phyloP scores from a whole-genome alignment of 129 eudicot genomes.

The Lactuca saligna region DNA sequence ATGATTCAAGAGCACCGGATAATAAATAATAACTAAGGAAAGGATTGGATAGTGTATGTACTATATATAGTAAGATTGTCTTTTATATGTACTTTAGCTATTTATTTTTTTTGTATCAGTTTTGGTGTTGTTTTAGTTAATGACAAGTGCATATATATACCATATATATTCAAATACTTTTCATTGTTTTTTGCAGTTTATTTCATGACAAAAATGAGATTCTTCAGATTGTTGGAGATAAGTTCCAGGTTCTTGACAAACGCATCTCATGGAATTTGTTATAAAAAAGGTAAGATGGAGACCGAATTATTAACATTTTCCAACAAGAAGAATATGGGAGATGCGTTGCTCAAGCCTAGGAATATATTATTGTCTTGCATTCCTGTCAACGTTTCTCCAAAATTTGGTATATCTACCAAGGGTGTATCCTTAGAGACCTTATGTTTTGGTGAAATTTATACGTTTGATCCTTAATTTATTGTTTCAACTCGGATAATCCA shows the following conservation, averaged over 20 bases:
- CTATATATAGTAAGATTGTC: not conserved
- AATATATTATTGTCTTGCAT: not conserved
- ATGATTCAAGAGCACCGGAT: not conserved
- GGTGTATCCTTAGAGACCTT: too few relatives aligned
- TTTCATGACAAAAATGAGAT: not conserved
- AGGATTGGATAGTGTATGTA: not conserved
- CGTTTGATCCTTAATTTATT: too few relatives aligned
- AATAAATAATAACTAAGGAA: not conserved
- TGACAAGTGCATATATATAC: not conserved
- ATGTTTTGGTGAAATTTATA: too few relatives aligned
- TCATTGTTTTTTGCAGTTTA: not conserved
- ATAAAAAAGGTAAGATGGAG: not conserved
- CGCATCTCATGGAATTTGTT: not conserved
- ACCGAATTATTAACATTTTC: not conserved
- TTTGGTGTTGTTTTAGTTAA: not conserved
- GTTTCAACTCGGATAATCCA: too few relatives aligned
- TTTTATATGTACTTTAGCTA: not conserved
- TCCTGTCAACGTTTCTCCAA: conserved; percentile 3
- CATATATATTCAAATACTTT: not conserved
- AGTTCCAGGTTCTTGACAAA: not conserved
- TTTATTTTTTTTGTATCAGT: not conserved
- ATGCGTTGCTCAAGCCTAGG: not conserved
- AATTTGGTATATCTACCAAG: not conserved
- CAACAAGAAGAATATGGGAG: not conserved
- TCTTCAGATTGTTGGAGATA: not conserved